phyloP scores from a whole-genome alignment of 1,284 basidiomycete genomes.

The Apiotrichum gamsii region DNA sequence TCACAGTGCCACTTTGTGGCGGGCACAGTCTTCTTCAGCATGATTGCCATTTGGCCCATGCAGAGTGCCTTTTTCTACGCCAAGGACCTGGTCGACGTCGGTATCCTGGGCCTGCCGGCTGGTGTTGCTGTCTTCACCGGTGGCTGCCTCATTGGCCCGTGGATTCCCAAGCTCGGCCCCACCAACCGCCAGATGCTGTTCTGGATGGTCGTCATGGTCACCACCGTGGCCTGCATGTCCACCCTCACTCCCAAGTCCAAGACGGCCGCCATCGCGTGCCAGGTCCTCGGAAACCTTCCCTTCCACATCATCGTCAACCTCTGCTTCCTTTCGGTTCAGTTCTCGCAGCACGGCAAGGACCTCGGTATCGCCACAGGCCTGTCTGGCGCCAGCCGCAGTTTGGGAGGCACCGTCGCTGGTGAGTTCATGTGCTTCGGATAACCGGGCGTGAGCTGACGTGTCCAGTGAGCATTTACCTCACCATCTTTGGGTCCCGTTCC shows the following conservation, averaged over 20 bases:
- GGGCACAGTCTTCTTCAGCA: slow-evolving; percentile 5
- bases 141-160: slow-evolving; percentile 5
- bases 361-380: no score
- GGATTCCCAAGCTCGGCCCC: slow-evolving; percentile 3
- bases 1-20: slow-evolving; percentile 9
- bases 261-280: neutral
- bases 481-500: neutral
- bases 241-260: slow-evolving; percentile 1
- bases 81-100: slow-evolving; percentile 2
- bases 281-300: neutral
- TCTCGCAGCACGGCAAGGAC: neutral
- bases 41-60: slow-evolving; percentile 6
- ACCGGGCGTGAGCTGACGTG: neutral
- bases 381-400: no score
- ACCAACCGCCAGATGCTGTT: slow-evolving; percentile 1
- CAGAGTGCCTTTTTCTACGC: slow-evolving; percentile 2
- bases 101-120: slow-evolving; percentile 3
- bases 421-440: neutral
- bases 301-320: slow-evolving; percentile 3
- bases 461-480: neutral
- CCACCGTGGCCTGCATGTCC: neutral
- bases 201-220: neutral
- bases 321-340: neutral
- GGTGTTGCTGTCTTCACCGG: slow-evolving; percentile 6
- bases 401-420: neutral